Evolutionary conservation across 129 eudicot species (phyloP).

Genomic region (Dittrichia graveolens): DNA sequence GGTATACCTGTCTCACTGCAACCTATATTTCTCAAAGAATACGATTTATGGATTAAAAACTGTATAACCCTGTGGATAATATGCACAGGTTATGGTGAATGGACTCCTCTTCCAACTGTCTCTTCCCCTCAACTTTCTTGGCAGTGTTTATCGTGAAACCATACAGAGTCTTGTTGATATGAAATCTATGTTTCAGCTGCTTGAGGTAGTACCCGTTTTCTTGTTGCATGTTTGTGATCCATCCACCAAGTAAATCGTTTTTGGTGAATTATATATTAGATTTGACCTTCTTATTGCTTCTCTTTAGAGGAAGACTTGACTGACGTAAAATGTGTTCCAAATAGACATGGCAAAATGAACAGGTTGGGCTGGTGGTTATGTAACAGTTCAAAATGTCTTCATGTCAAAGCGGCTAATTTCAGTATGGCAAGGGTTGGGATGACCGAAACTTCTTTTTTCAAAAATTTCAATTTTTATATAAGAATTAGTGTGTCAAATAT

Average conservation of each 20-base stretch:
- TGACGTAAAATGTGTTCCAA: background rate
- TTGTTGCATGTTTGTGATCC: constrained; percentile 13
- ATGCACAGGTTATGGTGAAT: constrained; percentile 89
- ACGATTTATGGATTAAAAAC: constrained; percentile 14
- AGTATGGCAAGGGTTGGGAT: background rate
- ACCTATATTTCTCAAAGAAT: background rate
- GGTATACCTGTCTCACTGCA: constrained; percentile 49
- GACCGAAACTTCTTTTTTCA: background rate
- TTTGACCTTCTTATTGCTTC: background rate
- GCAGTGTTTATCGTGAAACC: constrained; percentile 97
- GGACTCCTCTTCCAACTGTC: constrained; percentile 97
- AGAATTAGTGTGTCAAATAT: background rate
- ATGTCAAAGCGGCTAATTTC: background rate
- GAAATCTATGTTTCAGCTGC: constrained; percentile 94
- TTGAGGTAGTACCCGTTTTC: constrained; percentile 60
- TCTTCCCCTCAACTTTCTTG: constrained; percentile 96
- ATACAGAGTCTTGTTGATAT: constrained; percentile 91
- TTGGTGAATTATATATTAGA: background rate
- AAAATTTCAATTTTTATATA: background rate
- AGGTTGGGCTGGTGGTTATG: background rate
- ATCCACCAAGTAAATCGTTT: background rate
- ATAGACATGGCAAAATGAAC: background rate
- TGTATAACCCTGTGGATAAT: background rate
- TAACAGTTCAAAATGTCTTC: background rate
- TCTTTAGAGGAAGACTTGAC: background rate